These are phyloP conservation scores for Eucalyptus erythrocorys DNA, from an alignment of 345 rosid species.

Conservation along the genomic window DNA sequence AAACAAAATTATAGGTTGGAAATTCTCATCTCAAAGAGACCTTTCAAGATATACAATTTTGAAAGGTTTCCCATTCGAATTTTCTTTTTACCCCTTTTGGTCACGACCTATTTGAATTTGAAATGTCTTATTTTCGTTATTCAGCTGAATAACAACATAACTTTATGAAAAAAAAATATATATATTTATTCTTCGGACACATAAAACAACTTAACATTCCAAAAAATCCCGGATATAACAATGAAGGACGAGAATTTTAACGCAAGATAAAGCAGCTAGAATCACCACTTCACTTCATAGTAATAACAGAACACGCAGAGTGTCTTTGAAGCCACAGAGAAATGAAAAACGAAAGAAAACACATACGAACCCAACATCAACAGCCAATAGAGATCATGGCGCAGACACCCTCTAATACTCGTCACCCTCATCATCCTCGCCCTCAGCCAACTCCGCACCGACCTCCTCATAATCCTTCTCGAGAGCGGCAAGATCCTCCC, in stretches of 20 bases:
- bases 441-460: conserved; percentile 69
- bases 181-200: neutral
- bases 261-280: neutral
- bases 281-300: neutral
- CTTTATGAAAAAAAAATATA: neutral
- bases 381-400: neutral
- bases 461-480: conserved; percentile 82
- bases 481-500: conserved; percentile 68
- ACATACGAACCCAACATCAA: neutral
- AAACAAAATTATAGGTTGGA: too few species aligned
- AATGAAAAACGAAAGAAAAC: neutral
- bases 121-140: neutral
- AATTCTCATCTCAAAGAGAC: too few species aligned
- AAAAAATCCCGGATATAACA: neutral
- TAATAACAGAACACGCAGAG: neutral
- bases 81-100: neutral
- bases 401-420: neutral
- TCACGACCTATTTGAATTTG: neutral
- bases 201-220: neutral
- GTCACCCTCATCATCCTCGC: conserved; percentile 49
- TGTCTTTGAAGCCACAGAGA: neutral
- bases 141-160: neutral
- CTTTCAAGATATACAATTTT: too few species aligned
- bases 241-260: neutral
- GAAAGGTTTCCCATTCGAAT: too few species aligned